These are phyloP conservation scores for Sergeia podlipaevii DNA, from an alignment of 208 protist species.

Conservation along the genomic window DNA sequence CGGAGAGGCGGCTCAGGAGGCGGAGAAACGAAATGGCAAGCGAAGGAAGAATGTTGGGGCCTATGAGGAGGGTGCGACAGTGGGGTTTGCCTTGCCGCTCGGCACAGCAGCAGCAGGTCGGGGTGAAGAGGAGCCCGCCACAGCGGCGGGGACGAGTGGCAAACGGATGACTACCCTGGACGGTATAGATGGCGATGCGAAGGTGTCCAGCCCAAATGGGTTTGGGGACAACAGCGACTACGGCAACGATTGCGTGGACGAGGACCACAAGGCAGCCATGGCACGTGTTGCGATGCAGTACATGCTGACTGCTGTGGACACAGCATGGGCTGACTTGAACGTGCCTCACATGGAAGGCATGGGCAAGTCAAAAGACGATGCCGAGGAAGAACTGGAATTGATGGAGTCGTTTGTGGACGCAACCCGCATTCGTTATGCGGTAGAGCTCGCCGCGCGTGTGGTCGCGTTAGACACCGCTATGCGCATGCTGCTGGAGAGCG, in stretches of 20 bases:
- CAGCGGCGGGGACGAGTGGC: too few relatives aligned
- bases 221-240: conserved; percentile 15
- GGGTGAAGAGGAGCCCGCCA: conserved; percentile 13
- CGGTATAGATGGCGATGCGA: too few relatives aligned
- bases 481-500: conserved; percentile 39
- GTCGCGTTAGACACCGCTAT: conserved; percentile 38
- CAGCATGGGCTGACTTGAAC: conserved; percentile 20
- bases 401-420: conserved; percentile 41
- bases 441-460: conserved; percentile 56
- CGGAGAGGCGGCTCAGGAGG: neutral
- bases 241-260: conserved; percentile 1
- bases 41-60: too few relatives aligned
- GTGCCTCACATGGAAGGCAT: conserved; percentile 8
- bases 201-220: too few relatives aligned
- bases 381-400: conserved; percentile 20
- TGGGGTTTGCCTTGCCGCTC: too few relatives aligned
- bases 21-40: too few relatives aligned
- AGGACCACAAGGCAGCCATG: conserved; percentile 1
- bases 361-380: conserved; percentile 1
- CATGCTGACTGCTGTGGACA: conserved; percentile 23
- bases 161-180: too few relatives aligned
- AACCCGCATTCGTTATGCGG: conserved; percentile 43
- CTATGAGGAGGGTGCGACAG: too few relatives aligned
- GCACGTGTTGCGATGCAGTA: conserved; percentile 13
- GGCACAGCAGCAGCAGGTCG: conserved; percentile 7